Conservation (phyloP, 805 yeast genomes). For the Saturnispora hagleri region DNA sequence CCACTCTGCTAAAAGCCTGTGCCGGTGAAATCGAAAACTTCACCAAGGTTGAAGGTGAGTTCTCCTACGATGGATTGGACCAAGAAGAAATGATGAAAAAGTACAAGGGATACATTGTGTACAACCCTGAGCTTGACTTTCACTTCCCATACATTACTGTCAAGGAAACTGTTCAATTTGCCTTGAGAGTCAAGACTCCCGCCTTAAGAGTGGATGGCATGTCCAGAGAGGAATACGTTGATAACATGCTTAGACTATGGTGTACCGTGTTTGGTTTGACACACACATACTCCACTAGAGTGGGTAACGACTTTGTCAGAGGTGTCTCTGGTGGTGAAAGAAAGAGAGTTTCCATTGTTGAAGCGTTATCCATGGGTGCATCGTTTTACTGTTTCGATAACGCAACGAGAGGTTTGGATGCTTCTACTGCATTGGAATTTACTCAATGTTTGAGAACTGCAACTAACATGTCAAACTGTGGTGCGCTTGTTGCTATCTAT, state of each 20-base stretch:
- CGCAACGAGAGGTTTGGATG: constrained; percentile 62
- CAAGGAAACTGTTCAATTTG: constrained; percentile 62
- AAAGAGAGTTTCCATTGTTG: constrained; percentile 62
- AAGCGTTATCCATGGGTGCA: constrained; percentile 46
- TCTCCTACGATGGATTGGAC: constrained; percentile 55
- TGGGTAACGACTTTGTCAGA: constrained; percentile 57
- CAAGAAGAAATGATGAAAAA: constrained; percentile 50
- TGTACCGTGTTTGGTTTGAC: constrained; percentile 49
- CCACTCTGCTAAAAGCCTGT: constrained; percentile 55
- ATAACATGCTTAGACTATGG: constrained; percentile 36
- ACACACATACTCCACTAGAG: constrained; percentile 52
- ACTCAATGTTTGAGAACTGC: constrained; percentile 52
- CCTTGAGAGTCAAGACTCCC: constrained; percentile 63
- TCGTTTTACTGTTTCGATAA: constrained; percentile 57
- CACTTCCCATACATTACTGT: constrained; percentile 76
- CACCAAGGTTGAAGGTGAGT: constrained; percentile 42
- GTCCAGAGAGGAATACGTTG: constrained; percentile 34
- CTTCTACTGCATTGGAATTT: constrained; percentile 61
- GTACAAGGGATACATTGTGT: constrained; percentile 46
- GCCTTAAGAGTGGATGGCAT: constrained; percentile 33
- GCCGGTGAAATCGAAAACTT: constrained; percentile 42
- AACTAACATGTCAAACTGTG: constrained; percentile 46
- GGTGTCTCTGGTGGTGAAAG: constrained; percentile 69
- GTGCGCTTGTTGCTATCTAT: constrained; percentile 56
- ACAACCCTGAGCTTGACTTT: constrained; percentile 55